These are phyloP conservation scores for Ophiostoma sp. DNA, from an alignment of 2,329 filamentous ascomycete genomes.

Conservation along the genomic window DNA sequence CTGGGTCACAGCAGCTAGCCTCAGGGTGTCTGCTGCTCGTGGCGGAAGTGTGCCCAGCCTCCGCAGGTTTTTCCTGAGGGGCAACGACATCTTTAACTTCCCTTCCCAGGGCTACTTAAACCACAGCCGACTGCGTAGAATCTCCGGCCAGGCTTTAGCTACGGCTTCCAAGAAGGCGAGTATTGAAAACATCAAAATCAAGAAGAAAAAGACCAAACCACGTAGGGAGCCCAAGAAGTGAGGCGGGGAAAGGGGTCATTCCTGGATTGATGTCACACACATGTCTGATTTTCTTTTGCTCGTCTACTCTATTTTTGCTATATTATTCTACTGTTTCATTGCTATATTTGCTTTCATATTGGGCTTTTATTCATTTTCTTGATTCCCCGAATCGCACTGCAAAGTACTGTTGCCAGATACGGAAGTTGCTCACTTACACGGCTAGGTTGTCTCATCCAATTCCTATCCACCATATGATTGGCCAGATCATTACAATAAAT, in stretches of 20 bases:
- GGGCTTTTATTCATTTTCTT: too few relatives aligned
- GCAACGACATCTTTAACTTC: too few relatives aligned
- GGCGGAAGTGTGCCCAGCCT: too few relatives aligned
- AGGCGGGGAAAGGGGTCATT: neutral
- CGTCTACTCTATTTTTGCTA: neutral
- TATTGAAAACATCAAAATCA: neutral
- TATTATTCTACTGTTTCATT: neutral
- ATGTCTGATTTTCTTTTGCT: neutral
- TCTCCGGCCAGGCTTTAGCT: too few relatives aligned
- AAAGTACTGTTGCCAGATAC: neutral
- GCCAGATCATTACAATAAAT: neutral
- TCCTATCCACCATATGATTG: neutral
- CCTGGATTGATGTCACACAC: neutral
- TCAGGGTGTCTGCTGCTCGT: too few relatives aligned
- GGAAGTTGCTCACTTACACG: neutral
- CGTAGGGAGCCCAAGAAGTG: neutral
- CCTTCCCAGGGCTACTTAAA: too few relatives aligned
- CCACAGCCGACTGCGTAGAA: too few relatives aligned
- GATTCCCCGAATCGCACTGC: too few relatives aligned
- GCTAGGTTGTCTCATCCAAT: neutral
- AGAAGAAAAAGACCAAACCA: neutral
- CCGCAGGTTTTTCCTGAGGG: too few relatives aligned
- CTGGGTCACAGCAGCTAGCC: too few relatives aligned
- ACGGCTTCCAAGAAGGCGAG: neutral
- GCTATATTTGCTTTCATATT: neutral